Percentiles rank a stretch among this genome's conserved stretches.
These are phyloP conservation scores for Clathrospora elynae DNA, from an alignment of 2,329 filamentous ascomycete genomes.

Conservation along the genomic window DNA sequence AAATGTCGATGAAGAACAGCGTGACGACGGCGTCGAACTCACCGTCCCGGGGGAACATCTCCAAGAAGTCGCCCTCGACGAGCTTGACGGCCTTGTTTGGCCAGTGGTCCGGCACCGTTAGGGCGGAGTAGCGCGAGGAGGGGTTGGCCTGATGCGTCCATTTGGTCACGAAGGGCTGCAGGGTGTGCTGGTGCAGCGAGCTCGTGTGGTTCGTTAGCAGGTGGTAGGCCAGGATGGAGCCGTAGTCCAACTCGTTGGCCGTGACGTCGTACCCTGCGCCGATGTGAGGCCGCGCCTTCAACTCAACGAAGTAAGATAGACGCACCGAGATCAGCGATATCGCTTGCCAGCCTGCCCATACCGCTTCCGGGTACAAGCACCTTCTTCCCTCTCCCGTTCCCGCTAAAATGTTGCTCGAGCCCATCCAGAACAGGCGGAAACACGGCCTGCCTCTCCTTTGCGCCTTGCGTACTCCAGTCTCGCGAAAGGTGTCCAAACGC, in stretches of 20 bases:
- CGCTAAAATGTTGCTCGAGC: conserved; percentile 10
- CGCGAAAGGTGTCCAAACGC: conserved; percentile 13
- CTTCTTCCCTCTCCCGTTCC: conserved; percentile 6
- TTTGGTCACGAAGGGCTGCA: conserved; percentile 11
- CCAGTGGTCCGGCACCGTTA: conserved; percentile 12
- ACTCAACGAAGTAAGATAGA: conserved; percentile 1
- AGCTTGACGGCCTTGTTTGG: conserved; percentile 13
- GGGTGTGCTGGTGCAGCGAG: conserved; percentile 10
- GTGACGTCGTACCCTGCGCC: conserved; percentile 10
- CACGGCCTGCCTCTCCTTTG: conserved; percentile 11
- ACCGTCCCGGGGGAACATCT: conserved; percentile 7
- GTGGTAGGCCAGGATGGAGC: conserved; percentile 13
- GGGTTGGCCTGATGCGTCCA: conserved; percentile 9
- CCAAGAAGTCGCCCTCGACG: conserved; percentile 12
- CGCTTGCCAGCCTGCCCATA: conserved; percentile 16
- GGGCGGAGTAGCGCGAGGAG: conserved; percentile 7
- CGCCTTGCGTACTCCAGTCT: conserved; percentile 12
- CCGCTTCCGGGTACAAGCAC: conserved; percentile 13
- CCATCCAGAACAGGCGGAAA: conserved; percentile 12
- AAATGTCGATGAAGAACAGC: conserved; percentile 13
- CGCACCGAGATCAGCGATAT: conserved; percentile 13
- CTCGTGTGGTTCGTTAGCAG: conserved; percentile 11
- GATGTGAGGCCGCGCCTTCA: conserved; percentile 4
- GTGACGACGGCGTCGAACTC: conserved; percentile 11
- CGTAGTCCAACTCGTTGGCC: conserved; percentile 11